These are phyloP conservation scores for Barbarea vulgaris DNA, from an alignment of 345 rosid species.

Conservation along the genomic window DNA sequence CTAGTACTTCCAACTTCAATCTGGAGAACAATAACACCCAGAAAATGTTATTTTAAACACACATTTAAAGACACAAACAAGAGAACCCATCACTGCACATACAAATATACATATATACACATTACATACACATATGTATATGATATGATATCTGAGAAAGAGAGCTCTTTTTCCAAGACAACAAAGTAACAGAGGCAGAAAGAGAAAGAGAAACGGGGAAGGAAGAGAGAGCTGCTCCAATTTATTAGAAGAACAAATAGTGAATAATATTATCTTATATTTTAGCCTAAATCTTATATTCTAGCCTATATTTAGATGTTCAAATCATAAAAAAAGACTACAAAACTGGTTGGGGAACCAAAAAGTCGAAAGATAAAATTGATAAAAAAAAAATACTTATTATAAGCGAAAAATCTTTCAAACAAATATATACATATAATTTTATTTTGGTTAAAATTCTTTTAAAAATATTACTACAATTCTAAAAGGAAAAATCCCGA, in stretches of 20 bases:
- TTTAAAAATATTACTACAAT: not conserved
- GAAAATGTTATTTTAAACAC: not conserved
- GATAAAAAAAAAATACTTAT: not conserved
- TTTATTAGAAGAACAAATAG: constrained; percentile 19
- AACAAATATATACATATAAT: too few relatives aligned
- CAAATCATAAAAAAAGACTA: not conserved
- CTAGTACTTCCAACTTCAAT: constrained; percentile 12
- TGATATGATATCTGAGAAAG: not conserved
- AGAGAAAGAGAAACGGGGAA: constrained; percentile 40
- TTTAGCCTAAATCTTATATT: not conserved
- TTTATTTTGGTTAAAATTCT: too few relatives aligned
- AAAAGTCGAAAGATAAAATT: not conserved
- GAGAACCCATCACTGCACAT: not conserved
- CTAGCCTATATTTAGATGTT: not conserved
- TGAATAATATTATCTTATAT: not conserved
- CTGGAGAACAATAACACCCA: constrained; percentile 16
- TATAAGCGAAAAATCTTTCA: not conserved
- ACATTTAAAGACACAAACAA: constrained; percentile 18
- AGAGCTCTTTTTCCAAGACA: not conserved
- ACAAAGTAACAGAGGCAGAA: constrained; percentile 17
- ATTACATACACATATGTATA: not conserved
- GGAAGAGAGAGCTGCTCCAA: constrained; percentile 27
- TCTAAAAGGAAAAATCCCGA: not conserved
- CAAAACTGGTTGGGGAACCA: not conserved
- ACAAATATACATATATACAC: not conserved